Conservation (phyloP, 169 alveolate species). For the Plasmodium knowlesi region DNA sequence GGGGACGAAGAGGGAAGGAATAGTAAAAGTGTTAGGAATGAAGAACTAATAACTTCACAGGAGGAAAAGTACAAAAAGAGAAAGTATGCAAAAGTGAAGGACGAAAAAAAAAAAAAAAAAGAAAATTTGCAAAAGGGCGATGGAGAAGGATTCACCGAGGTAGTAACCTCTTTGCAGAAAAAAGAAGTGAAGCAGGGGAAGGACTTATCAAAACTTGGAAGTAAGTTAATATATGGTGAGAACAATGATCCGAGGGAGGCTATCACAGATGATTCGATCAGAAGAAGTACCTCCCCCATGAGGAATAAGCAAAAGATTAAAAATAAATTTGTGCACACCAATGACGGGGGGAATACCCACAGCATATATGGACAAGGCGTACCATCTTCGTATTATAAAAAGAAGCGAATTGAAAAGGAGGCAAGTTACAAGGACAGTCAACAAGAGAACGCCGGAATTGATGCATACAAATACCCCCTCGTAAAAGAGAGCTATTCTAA, state of each 20-base stretch:
- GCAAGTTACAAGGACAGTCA: neutral
- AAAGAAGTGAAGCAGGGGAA: neutral
- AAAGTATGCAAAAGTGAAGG: neutral
- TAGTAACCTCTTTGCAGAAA: neutral
- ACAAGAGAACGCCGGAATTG: neutral
- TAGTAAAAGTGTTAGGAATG: neutral
- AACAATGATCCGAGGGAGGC: neutral
- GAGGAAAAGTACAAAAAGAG: neutral
- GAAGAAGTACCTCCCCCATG: neutral
- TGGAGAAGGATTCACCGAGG: neutral
- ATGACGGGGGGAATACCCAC: neutral
- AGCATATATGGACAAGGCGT: neutral
- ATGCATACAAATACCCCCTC: neutral
- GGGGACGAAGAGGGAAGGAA: neutral
- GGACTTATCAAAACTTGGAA: neutral
- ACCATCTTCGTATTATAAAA: neutral
- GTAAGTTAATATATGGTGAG: neutral
- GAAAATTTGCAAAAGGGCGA: neutral
- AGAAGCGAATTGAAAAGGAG: neutral
- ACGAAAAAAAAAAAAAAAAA: neutral
- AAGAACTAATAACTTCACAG: neutral
- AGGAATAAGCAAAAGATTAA: neutral
- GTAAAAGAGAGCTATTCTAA: neutral
- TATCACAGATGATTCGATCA: neutral
- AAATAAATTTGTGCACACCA: neutral